phyloP scores from a whole-genome alignment of 2,329 filamentous ascomycete genomes.

The Verticillium tricorpus region DNA sequence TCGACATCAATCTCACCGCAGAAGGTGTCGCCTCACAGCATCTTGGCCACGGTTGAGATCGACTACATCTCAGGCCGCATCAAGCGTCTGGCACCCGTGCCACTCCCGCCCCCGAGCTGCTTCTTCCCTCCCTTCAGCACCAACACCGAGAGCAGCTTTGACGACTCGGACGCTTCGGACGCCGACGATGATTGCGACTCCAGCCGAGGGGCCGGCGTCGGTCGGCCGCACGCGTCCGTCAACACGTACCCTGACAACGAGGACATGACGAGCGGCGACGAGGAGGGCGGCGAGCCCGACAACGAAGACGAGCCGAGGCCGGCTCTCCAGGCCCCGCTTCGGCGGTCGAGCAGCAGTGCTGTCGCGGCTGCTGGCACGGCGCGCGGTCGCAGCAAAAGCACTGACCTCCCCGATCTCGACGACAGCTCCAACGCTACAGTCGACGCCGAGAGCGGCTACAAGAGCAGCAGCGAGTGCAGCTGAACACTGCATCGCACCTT shows the following conservation, averaged over 20 bases:
- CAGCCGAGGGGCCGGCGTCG: slow-evolving; percentile 25
- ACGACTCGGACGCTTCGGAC: slow-evolving; percentile 27
- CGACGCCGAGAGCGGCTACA: slow-evolving; percentile 32
- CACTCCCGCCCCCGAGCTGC: slow-evolving; percentile 47
- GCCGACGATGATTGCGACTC: slow-evolving; percentile 24
- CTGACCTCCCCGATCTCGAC: slow-evolving; percentile 19
- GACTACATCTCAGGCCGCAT: slow-evolving; percentile 40
- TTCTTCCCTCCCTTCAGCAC: slow-evolving; percentile 45
- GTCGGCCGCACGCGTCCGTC: slow-evolving; percentile 31
- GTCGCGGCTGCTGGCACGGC: slow-evolving; percentile 25
- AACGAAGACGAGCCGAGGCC: slow-evolving; percentile 11
- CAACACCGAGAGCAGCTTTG: slow-evolving; percentile 24
- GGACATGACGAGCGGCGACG: slow-evolving; percentile 34
- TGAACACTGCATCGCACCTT: background rate
- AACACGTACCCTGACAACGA: slow-evolving; percentile 32
- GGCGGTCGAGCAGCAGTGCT: slow-evolving; percentile 20
- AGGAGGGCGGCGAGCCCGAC: slow-evolving; percentile 19
- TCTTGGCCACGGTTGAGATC: slow-evolving; percentile 28
- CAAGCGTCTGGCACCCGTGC: slow-evolving; percentile 38
- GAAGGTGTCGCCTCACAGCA: background rate
- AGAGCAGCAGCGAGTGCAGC: slow-evolving; percentile 28
- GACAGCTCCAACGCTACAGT: slow-evolving; percentile 37
- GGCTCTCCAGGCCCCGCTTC: slow-evolving; percentile 13
- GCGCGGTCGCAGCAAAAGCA: slow-evolving; percentile 25
- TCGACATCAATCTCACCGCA: background rate